Conservation (phyloP, 306 rosid species). For the Arachis hypogaea region DNA sequence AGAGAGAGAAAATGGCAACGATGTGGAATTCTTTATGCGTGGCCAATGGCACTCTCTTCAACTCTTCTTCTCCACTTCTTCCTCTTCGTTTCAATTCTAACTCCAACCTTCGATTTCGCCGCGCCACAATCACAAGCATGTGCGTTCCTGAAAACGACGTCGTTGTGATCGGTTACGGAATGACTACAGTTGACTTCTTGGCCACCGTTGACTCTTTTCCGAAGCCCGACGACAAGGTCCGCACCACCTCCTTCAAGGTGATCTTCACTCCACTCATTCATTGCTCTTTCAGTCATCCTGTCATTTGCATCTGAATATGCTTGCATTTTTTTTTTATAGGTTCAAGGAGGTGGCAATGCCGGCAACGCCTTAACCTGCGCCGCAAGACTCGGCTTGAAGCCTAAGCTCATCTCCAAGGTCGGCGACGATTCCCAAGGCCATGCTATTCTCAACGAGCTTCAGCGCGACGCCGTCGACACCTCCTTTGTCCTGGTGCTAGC, state of each 20-base stretch:
- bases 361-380: constrained; percentile 84
- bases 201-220: constrained; percentile 53
- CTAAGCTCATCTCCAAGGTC: constrained; percentile 81
- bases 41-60: not conserved
- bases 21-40: not conserved
- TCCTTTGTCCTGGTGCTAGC: constrained; percentile 59
- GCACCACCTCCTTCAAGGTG: constrained; percentile 46
- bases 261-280: not conserved
- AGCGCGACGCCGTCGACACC: constrained; percentile 80
- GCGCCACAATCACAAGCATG: constrained; percentile 14
- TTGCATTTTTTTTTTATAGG: constrained; percentile 43
- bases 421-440: constrained; percentile 79
- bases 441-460: constrained; percentile 68
- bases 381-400: constrained; percentile 80
- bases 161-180: constrained; percentile 51
- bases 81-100: not conserved
- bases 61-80: not conserved
- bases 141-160: constrained; percentile 38
- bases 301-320: not conserved
- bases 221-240: constrained; percentile 53
- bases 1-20: not conserved
- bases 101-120: constrained; percentile 6
- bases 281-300: too few species aligned
- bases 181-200: constrained; percentile 50
- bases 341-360: constrained; percentile 94